These are phyloP conservation scores for Jaapia argillacea DNA, from an alignment of 768 basidiomycete genomes.

Conservation along the genomic window DNA sequence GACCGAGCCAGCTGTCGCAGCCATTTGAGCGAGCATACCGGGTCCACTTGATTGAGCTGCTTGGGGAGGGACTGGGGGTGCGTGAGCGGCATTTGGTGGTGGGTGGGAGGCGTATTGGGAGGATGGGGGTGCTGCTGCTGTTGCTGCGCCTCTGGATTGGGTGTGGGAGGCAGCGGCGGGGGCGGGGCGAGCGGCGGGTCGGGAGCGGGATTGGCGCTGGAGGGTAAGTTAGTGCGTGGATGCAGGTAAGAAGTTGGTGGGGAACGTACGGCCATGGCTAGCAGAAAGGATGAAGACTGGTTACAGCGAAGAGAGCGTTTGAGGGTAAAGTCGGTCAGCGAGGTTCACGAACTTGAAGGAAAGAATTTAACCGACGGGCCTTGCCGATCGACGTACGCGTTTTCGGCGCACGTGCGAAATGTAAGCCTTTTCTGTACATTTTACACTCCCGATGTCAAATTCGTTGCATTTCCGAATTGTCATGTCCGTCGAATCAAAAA, in stretches of 20 bases:
- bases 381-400: too few species aligned
- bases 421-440: too few species aligned
- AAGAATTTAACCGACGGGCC: too few species aligned
- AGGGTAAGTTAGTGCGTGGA: not conserved
- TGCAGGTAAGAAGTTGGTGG: not conserved
- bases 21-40: conserved; percentile 77
- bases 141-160: conserved; percentile 1
- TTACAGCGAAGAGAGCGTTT: conserved; percentile 4
- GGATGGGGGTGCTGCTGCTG: conserved; percentile 25
- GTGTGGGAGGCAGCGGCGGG: conserved; percentile 33
- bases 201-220: conserved; percentile 69
- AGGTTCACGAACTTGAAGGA: too few species aligned
- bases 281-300: conserved; percentile 4
- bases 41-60: conserved; percentile 39
- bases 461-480: too few species aligned
- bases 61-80: conserved; percentile 22
- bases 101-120: conserved; percentile 21
- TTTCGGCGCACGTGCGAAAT: too few species aligned
- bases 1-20: conserved; percentile 84
- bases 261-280: conserved; percentile 39
- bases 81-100: conserved; percentile 7
- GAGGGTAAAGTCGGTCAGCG: conserved; percentile 2
- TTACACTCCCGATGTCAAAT: too few species aligned
- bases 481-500: too few species aligned
- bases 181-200: conserved; percentile 24